Evolutionary conservation across 441 rosid species (phyloP).

Genomic region (Gossypium armourianum): DNA sequence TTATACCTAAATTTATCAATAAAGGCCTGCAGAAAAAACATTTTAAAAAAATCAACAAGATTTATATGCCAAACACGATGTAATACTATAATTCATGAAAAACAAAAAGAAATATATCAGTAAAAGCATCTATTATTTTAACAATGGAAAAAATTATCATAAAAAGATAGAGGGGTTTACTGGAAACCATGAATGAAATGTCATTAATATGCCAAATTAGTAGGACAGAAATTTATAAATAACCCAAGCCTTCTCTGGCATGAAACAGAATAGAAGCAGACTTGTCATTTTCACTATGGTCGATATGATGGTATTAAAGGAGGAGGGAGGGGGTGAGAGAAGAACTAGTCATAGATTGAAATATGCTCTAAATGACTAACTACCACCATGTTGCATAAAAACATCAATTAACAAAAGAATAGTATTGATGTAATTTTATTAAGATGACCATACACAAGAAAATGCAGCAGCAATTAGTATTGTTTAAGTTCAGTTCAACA

Average conservation of each 20-base stretch:
- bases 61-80: background rate
- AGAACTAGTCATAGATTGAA: background rate
- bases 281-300: background rate
- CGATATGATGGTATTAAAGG: background rate
- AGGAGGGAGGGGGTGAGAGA: background rate
- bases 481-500: background rate
- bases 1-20: slow-evolving; percentile 94
- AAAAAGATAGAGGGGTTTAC: background rate
- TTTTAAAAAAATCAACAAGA: background rate
- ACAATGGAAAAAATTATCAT: background rate
- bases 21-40: slow-evolving; percentile 45
- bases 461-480: background rate
- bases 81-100: background rate
- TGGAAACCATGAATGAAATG: background rate
- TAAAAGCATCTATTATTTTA: background rate
- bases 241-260: background rate
- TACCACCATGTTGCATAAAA: background rate
- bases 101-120: background rate
- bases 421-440: background rate
- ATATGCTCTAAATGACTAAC: background rate
- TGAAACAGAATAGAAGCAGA: background rate
- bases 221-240: background rate
- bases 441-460: background rate
- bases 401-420: background rate
- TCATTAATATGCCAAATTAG: background rate